phyloP scores from a whole-genome alignment of 2,329 filamentous ascomycete genomes.

The Calonectria pauciramosa region DNA sequence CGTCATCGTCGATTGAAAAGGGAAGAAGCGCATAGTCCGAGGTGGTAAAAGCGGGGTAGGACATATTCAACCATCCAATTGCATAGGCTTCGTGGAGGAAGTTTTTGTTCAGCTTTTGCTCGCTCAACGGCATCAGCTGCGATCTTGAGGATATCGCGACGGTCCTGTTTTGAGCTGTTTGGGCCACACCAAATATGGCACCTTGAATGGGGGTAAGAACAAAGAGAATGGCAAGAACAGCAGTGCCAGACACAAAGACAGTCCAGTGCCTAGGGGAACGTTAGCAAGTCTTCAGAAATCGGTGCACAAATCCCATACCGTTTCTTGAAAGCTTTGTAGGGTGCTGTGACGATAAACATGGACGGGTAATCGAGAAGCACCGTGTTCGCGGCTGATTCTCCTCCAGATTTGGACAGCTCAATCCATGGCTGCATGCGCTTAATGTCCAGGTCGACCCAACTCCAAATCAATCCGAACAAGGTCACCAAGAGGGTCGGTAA shows the following conservation, averaged over 20 bases:
- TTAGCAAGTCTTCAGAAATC: background rate
- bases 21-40: background rate
- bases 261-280: background rate
- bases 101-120: background rate
- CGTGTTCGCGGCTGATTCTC: background rate
- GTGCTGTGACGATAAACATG: background rate
- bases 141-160: background rate
- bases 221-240: background rate
- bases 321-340: background rate
- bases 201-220: background rate
- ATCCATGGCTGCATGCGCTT: background rate
- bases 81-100: background rate
- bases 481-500: background rate
- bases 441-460: background rate
- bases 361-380: background rate
- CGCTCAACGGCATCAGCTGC: background rate
- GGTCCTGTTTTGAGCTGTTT: background rate
- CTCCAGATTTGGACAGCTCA: background rate
- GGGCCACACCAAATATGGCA: background rate
- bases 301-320: background rate
- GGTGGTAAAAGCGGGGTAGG: background rate
- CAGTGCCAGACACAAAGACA: background rate
- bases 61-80: background rate
- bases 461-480: background rate
- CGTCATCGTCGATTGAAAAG: background rate